Base-by-base conservation (phyloP, 1,284 basidiomycete genomes). In the Cerrena zonata region DNA sequence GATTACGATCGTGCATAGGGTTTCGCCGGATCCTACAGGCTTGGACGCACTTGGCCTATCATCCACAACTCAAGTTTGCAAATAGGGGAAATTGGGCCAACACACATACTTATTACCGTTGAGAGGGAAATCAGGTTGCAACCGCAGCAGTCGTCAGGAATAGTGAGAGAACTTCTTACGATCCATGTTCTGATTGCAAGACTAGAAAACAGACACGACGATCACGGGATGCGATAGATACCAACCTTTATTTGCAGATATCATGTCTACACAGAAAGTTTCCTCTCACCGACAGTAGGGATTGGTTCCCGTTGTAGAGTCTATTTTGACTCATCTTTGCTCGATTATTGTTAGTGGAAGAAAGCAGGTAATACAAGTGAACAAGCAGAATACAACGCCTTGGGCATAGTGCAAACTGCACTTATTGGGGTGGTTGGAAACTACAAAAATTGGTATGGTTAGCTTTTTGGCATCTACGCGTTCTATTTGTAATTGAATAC, bases 401-500 rank as follows among this genome's bases (percentile, higher is more conserved):
- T 52, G 54, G 41, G 30, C 34, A 34, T 38, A 48, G 34, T 39
- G 30, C 37, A 55, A 52, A 50, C 52, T 58, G 48, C 27, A 24
- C 52, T 60, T 58, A 64, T 54, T 66, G 65, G 36, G 66, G 78
- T n/a, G 76, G 78, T 64, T 81, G 79, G 75, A 81, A 82, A 30
- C 79, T 82, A 53, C 22, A 37, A 47, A 30, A 39, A 13, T 26
- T 21, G 19, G 12, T 25, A 34, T 34, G 30, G 30, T 34, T 34
- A 34, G 30, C 15, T 15, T 34, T 15, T 7, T 34, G 30, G 42
- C 15, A 22, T 26, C 3, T 27, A 38, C 19, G 45, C 53, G 12
- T n/a, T n/a, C 7, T 7, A 34, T 34, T 34, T 7, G 30, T 15
- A 34, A 7, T 34, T 15, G 30, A 7, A 34, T 34, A 68, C 80